phyloP scores from a whole-genome alignment of 192 early-diverging fungal species.

The Piromyces sp. region DNA sequence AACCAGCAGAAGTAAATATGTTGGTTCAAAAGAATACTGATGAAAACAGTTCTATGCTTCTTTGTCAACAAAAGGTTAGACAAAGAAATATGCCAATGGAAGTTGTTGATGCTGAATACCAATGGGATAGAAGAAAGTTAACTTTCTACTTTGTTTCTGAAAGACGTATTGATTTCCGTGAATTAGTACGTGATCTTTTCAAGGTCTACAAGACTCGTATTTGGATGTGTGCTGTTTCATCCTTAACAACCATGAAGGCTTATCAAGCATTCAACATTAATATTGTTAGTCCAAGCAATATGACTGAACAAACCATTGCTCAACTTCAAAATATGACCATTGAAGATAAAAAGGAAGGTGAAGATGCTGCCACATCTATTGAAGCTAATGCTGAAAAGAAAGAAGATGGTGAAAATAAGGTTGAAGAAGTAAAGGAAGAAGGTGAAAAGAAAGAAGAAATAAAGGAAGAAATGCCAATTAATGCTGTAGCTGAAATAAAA shows the following conservation, averaged over 20 bases:
- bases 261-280: not conserved
- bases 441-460: not conserved
- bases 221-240: conserved; percentile 29
- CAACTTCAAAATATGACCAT: not conserved
- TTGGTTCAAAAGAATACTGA: conserved; percentile 68
- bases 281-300: not conserved
- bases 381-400: not conserved
- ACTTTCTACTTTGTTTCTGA: conserved; percentile 93
- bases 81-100: conserved; percentile 86
- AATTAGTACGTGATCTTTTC: conserved; percentile 87
- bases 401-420: not conserved
- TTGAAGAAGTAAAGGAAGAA: not conserved
- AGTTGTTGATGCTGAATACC: conserved; percentile 92
- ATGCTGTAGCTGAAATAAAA: too few relatives aligned
- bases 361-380: not conserved
- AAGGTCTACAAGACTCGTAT: conserved; percentile 96
- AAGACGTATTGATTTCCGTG: conserved; percentile 86
- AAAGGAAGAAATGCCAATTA: not conserved
- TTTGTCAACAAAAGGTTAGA: conserved; percentile 78
- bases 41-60: conserved; percentile 68
- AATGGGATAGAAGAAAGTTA: conserved; percentile 94
- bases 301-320: not conserved
- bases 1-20: conserved; percentile 60
- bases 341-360: not conserved
- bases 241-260: not conserved